phyloP scores from a whole-genome alignment of 1,139 yeast genomes.

The Pichia sp. region DNA sequence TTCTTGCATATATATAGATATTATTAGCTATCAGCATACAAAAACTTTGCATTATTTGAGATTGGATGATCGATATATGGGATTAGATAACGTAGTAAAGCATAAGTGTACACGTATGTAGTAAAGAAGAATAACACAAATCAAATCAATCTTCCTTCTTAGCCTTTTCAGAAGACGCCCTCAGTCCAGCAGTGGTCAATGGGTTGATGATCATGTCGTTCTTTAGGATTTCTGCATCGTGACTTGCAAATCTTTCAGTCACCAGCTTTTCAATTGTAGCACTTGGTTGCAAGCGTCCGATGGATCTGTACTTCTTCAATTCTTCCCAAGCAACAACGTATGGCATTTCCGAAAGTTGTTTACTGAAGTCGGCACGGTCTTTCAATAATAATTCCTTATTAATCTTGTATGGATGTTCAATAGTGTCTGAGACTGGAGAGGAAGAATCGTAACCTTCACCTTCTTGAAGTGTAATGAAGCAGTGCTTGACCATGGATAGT shows the following conservation, averaged over 20 bases:
- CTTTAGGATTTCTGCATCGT: conserved; percentile 19
- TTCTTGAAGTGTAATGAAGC: conserved; percentile 51
- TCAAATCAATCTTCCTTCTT: too few species aligned
- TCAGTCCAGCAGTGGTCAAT: background rate
- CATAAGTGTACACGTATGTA: too few species aligned
- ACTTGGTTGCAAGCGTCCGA: conserved; percentile 48
- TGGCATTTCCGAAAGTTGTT: conserved; percentile 28
- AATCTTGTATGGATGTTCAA: conserved; percentile 32
- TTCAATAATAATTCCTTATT: conserved; percentile 39
- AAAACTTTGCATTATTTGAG: too few species aligned
- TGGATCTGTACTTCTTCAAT: conserved; percentile 53
- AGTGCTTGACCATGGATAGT: conserved; percentile 45
- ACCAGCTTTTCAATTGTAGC: conserved; percentile 37
- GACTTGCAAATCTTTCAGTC: conserved; percentile 32
- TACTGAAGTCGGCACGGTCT: conserved; percentile 31
- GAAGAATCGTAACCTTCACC: conserved; percentile 71
- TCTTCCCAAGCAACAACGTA: conserved; percentile 39
- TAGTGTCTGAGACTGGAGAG: background rate
- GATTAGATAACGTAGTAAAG: too few species aligned
- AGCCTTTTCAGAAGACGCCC: too few species aligned
- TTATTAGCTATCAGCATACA: too few species aligned
- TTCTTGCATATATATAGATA: too few species aligned
- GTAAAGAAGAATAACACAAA: too few species aligned
- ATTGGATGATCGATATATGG: too few species aligned
- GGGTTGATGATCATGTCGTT: background rate